A percentile compares a stretch with the other conserved stretches of the same genome.
Conservation (phyloP, 176 grass and related monocot species). For the Saccharum spontaneum region DNA sequence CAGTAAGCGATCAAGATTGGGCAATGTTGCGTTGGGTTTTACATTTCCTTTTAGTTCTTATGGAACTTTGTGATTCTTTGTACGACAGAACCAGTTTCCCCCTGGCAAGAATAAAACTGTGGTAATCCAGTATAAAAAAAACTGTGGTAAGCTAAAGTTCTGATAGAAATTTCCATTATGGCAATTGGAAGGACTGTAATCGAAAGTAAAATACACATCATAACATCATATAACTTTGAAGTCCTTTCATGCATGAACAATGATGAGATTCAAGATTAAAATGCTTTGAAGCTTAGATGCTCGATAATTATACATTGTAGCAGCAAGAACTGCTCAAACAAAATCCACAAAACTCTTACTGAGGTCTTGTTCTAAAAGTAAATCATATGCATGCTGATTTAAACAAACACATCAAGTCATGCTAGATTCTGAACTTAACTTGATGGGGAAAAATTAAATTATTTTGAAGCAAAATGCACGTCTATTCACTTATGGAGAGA, state of each 20-base stretch:
- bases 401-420: too few relatives aligned
- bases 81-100: conserved; percentile 3
- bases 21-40: background rate
- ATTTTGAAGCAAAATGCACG: too few relatives aligned
- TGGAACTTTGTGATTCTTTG: conserved; percentile 15
- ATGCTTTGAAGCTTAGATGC: too few relatives aligned
- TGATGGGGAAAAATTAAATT: too few relatives aligned
- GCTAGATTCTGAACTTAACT: too few relatives aligned
- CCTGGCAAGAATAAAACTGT: background rate
- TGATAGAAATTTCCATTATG: background rate
- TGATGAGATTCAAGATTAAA: background rate
- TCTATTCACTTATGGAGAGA: too few relatives aligned
- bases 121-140: background rate
- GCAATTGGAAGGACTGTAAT: background rate
- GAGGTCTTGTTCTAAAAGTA: too few relatives aligned
- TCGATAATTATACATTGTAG: too few relatives aligned
- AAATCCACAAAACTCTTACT: too few relatives aligned
- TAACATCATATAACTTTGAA: background rate
- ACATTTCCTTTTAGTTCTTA: background rate
- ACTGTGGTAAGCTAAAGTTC: background rate
- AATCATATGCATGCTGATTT: too few relatives aligned
- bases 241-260: background rate
- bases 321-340: too few relatives aligned
- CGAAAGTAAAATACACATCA: background rate
- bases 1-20: background rate